Evolutionary conservation across 2,329 filamentous ascomycete species (phyloP).

Genomic region (Fonsecaea multimorphosa): DNA sequence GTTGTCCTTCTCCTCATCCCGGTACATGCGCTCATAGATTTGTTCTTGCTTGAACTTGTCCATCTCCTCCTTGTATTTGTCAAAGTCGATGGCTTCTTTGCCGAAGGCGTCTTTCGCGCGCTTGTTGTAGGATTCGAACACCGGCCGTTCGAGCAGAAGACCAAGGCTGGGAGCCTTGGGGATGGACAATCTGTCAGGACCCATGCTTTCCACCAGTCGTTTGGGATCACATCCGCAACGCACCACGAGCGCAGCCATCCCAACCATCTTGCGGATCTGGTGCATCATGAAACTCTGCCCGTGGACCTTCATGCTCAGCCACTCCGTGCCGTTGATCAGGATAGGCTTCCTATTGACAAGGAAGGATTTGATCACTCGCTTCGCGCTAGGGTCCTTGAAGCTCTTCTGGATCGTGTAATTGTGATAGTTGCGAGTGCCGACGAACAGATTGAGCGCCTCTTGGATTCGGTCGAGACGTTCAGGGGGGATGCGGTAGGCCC

Average conservation of each 20-base stretch:
- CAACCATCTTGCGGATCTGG: constrained; percentile 99
- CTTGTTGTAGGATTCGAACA: constrained; percentile 88
- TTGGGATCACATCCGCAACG: constrained; percentile 78
- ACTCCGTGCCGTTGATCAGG: constrained; percentile 89
- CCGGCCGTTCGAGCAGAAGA: constrained; percentile 83
- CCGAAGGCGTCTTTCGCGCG: constrained; percentile 68
- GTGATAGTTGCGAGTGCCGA: constrained; percentile 90
- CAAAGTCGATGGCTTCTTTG: constrained; percentile 76
- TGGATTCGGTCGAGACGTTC: constrained; percentile 77
- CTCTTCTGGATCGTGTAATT: constrained; percentile 96
- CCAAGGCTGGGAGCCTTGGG: constrained; percentile 93
- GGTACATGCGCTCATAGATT: constrained; percentile 91
- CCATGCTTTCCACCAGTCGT: constrained; percentile 77
- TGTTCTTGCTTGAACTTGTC: constrained; percentile 87
- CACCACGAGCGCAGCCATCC: constrained; percentile 83
- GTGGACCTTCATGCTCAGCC: constrained; percentile 94
- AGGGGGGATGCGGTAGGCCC: constrained; percentile 78
- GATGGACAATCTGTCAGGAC: constrained; percentile 75
- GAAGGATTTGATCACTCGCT: constrained; percentile 92
- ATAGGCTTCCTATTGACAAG: constrained; percentile 75
- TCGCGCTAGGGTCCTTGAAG: constrained; percentile 79
- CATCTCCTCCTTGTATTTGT: constrained; percentile 76
- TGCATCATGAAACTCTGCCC: constrained; percentile 99
- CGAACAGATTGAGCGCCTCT: constrained; percentile 73
- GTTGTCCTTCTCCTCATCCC: constrained; percentile 84